Conservation (phyloP, 1,284 basidiomycete genomes). For the Macrocystidia cucumis region DNA sequence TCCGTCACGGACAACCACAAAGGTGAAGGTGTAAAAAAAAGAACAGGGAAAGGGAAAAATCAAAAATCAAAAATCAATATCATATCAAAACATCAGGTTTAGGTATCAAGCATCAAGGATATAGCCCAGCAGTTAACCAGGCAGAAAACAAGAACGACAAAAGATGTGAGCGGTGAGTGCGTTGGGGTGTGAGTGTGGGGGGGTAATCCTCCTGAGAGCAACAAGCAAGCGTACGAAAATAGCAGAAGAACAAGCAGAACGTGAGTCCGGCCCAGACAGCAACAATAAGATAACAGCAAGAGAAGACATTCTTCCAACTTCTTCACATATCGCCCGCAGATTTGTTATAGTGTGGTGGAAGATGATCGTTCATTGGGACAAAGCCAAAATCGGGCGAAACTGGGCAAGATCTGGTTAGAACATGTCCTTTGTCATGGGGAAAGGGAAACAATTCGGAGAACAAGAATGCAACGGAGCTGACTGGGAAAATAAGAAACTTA, state of each 20-base stretch:
- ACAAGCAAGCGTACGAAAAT: conserved; percentile 2
- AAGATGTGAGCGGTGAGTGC: no score
- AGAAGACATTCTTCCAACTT: conserved; percentile 13
- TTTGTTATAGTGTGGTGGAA: conserved; percentile 61
- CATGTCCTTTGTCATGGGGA: conserved; percentile 18
- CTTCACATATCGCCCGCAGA: conserved; percentile 41
- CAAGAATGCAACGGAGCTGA: conserved; percentile 9
- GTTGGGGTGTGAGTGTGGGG: neutral
- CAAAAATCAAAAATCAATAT: no score
- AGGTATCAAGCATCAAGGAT: no score
- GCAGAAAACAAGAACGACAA: no score
- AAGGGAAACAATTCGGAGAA: conserved; percentile 9
- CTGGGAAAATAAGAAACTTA: conserved; percentile 39
- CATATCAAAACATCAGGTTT: no score
- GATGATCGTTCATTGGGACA: conserved; percentile 67
- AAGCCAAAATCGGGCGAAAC: conserved; percentile 80
- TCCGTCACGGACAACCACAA: no score
- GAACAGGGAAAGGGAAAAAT: conserved; percentile 10
- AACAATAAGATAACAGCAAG: conserved; percentile 10
- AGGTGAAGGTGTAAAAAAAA: neutral
- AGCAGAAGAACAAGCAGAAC: conserved; percentile 2
- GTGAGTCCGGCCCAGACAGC: conserved; percentile 13
- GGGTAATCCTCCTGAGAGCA: conserved; percentile 13
- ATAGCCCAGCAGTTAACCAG: no score
- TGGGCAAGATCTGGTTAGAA: conserved; percentile 42